Evolutionary conservation across 2,329 filamentous ascomycete species (phyloP), one percentile per base, ranked within the genome.

Genomic region (Penicillium aurantiogriseum): DNA sequence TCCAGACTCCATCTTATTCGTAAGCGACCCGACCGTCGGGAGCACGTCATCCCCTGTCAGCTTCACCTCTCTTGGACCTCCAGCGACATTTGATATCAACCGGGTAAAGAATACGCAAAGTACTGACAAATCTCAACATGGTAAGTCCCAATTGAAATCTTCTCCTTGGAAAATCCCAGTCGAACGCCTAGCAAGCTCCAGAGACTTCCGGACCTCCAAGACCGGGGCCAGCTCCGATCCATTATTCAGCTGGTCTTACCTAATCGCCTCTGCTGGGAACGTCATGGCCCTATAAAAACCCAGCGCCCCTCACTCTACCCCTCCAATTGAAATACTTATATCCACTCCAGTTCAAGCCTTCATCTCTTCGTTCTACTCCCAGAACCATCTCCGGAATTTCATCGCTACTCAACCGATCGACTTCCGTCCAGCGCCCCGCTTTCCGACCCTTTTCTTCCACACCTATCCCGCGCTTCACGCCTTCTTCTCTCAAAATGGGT

Each of bases 281-380:
- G 69, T 72, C 70, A 72, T 71, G 56, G 60, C 61, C 63, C 56
- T 71, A 71, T 69, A 70, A 70, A 67, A 61, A 55, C 62, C 56
- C 51, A 51, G 35, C 56, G 63, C 64, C 66, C 61, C 63, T 68
- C 66, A 35, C 21, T 56, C 58, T 48, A 58, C 57, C 53, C 44
- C 45, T 60, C 25, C 58, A 52, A 52, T 52, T 11, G 40, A 52
- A 36, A 52, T 52, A 52, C 50, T 52, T 21, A 52, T 52, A 52
- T 45, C 46, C 23, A 38, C 42, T 46, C 51, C 52, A 66, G 56
- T 58, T 66, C 53, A 66, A 54, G 45, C 51, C 57, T 46, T 49
- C 63, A 13, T 33, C 60, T 54, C 42, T 49, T 59, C 36, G 55
- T 49, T 47, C 49, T 52, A 46, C 47, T 57, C 44, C 55, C 33